phyloP scores from a whole-genome alignment of 805 yeast genomes.

The Lipomyces spencermartinsiae region DNA sequence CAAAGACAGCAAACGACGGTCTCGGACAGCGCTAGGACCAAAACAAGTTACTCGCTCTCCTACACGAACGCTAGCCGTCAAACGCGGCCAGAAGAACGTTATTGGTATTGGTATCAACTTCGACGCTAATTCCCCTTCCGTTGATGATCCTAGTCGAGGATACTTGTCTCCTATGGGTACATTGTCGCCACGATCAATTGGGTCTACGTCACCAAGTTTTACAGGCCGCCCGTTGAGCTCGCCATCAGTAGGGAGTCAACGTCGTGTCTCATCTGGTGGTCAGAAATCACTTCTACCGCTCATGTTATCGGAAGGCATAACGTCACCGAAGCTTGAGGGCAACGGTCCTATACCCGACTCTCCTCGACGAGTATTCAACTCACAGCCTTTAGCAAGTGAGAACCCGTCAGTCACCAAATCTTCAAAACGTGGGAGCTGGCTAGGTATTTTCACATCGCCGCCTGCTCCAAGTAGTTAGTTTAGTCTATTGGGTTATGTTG shows the following conservation, averaged over 20 bases:
- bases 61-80: background rate
- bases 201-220: conserved; percentile 2
- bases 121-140: background rate
- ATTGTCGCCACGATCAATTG: conserved; percentile 2
- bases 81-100: conserved; percentile 7
- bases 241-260: background rate
- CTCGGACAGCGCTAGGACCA: background rate
- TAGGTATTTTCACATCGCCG: conserved; percentile 11
- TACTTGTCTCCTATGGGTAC: background rate
- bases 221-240: background rate
- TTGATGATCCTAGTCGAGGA: background rate
- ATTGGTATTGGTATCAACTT: conserved; percentile 28
- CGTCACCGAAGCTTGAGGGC: conserved; percentile 19
- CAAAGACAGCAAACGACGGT: background rate
- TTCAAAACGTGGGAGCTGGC: conserved; percentile 22
- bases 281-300: conserved; percentile 26
- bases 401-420: background rate
- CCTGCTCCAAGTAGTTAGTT: background rate
- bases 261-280: conserved; percentile 29
- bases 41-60: conserved; percentile 1
- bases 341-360: background rate
- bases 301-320: conserved; percentile 11
- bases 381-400: background rate
- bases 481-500: background rate
- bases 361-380: conserved; percentile 7